Base-by-base conservation (phyloP, 192 early-diverging fungal genomes). In the Linderina pennispora region DNA sequence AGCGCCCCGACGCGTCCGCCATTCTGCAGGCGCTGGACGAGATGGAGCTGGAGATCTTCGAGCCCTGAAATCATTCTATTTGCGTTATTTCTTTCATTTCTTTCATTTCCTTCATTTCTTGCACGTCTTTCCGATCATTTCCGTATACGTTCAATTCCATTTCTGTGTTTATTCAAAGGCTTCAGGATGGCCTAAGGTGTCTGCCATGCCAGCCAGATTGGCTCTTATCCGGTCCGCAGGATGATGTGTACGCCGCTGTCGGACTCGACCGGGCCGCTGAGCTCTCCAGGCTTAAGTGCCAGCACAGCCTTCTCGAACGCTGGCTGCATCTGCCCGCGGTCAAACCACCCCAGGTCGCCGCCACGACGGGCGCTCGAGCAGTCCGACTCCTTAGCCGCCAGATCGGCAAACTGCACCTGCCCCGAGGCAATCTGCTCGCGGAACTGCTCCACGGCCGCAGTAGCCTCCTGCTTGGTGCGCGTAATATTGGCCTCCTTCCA, bases 221-320 rank as follows among this genome's bases (percentile, higher is more conserved):
- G 7, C 11, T 17, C 32, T 77, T 79, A 97, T 6, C 75, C 87
- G 14, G 90, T 95, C 56, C 95, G 78, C 52, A 91, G 43, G 53
- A 99, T 97, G 15, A 99, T 73, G 57, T 97, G 94, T 13, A 95
- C 79, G 19, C 94, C 96, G 54, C 85, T 89, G 55, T 97, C 94
- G 21, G 87, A 83, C 74, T 84, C 86, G 16, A 98, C 78, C 16
- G 84, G 85, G 36, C 77, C 55, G 53, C 83, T 87, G 24, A 96
- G 64, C 64, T 94, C 80, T 9, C 90, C 91, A 8, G 94, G 83
- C 51, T 86, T 32, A 0, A 99, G 71, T 1, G 71, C 85, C 78
- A 87, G 90, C 11, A 92, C 82, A 1, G 91, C 89, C 4, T 88
- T 73, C 50, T 98, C 92, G 75, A 96, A 98, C 23, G 84, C 71